These are phyloP conservation scores for Medicago lupulina DNA, from an alignment of 306 rosid genomes.

Conservation along the genomic window DNA sequence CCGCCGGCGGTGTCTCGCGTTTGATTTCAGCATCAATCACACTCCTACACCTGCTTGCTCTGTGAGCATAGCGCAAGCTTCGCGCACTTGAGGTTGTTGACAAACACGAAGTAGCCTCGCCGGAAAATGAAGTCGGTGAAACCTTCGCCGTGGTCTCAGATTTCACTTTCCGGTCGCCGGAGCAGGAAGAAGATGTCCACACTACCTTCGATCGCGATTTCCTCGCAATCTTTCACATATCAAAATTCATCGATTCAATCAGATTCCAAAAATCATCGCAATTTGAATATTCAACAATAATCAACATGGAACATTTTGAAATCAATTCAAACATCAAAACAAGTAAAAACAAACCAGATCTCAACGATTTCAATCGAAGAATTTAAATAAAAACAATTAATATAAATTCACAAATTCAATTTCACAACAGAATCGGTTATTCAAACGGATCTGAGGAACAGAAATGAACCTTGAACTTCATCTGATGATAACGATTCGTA, in stretches of 20 bases:
- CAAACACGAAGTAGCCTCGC: constrained; percentile 67
- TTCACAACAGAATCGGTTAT: neutral
- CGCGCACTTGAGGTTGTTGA: constrained; percentile 66
- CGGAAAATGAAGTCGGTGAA: constrained; percentile 49
- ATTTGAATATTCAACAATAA: neutral
- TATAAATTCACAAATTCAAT: neutral
- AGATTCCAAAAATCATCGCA: neutral
- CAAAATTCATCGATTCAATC: constrained; percentile 19
- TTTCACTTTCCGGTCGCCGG: constrained; percentile 39
- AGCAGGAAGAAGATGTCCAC: constrained; percentile 48
- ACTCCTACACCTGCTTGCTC: constrained; percentile 36
- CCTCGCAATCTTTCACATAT: constrained; percentile 60
- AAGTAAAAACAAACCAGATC: neutral
- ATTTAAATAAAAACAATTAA: neutral
- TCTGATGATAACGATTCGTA: constrained; percentile 49
- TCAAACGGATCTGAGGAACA: constrained; percentile 1
- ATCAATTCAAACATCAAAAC: neutral
- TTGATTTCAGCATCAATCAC: constrained; percentile 32
- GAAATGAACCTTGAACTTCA: constrained; percentile 60
- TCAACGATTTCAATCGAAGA: neutral
- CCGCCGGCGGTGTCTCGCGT: constrained; percentile 23
- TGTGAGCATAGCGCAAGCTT: constrained; percentile 50
- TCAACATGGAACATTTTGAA: neutral
- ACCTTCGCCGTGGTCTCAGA: constrained; percentile 32
- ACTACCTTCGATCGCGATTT: constrained; percentile 70